Conservation (phyloP, 805 yeast genomes). For the Lipomyces yamanashiensis region DNA sequence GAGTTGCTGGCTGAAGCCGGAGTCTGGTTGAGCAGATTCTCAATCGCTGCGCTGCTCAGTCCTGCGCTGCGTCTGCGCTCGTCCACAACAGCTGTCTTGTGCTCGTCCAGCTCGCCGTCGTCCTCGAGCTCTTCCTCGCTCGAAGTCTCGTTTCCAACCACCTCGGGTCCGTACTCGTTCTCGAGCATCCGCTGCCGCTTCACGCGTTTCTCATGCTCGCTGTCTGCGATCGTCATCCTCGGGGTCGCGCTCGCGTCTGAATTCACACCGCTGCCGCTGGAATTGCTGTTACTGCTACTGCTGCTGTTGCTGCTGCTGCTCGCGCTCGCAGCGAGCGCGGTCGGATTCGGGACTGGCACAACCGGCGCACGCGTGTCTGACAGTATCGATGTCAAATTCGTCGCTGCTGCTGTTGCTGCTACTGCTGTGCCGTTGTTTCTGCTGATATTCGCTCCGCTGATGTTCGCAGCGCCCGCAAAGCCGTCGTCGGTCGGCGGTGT, state of each 20-base stretch:
- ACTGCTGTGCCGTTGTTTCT: no score
- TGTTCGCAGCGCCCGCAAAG: background rate
- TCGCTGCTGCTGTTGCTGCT: background rate
- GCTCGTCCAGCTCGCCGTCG: background rate
- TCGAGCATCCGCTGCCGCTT: conserved; percentile 14
- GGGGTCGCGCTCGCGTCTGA: background rate
- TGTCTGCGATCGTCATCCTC: background rate
- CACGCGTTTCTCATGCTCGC: background rate
- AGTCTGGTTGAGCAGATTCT: conserved; percentile 6
- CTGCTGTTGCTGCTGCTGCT: background rate
- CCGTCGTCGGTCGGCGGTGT: background rate
- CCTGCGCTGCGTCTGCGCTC: background rate
- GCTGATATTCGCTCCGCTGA: no score
- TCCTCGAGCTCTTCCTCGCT: background rate
- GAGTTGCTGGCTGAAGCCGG: no score
- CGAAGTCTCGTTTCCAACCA: background rate
- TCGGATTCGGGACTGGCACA: conserved; percentile 19
- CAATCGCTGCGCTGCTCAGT: conserved; percentile 8
- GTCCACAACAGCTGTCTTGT: background rate
- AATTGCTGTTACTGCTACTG: background rate
- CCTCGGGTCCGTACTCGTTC: conserved; percentile 2
- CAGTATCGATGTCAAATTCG: background rate
- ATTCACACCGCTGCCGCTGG: background rate
- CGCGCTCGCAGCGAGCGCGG: background rate
- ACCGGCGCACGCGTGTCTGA: conserved; percentile 22